Evolutionary conservation across 2,329 filamentous ascomycete species (phyloP), one percentile per base, ranked within the genome.

Genomic region (Hypoxylon sp.): DNA sequence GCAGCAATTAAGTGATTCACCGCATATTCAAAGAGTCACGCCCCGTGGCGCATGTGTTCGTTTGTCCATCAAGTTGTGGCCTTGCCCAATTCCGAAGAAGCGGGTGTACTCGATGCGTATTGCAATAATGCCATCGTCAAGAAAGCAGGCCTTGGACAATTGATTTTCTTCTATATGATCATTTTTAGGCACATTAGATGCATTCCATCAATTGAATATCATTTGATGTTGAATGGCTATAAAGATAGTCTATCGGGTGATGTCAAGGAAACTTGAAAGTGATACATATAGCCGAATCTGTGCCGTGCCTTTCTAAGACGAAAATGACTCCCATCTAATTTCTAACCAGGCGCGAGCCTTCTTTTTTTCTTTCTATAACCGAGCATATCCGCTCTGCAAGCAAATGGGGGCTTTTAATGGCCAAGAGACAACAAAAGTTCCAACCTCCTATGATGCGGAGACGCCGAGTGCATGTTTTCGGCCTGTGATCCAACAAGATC

Each of bases 321-420:
- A 63, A 59, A 63, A 22, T 29, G 37, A 54, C 46, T 53, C 42
- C 9, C 9, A 37, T 46, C 13, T 33, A 46, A 54, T 37, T 26
- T 44, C 19, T 10, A 22, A 26, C 39, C 44, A 17, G 59, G 69
- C 69, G 55, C 35, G 63, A 64, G 66, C 69, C 57, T 9, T 55
- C 33, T 22, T 22, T 22, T 22, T 22, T 22, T 22, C 1, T 22
- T 19, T 63, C 26, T 69, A 55, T 22, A 39, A 44, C 54, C 42
- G n/a, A 58, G 37, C 13, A 19, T n/a, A 22, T 35, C 42, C 50
- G 53, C 46, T 19, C 29, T 35, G 11, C 19, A 60, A 54, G 31
- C 35, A 50, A 46, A 29, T 59, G 35, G 10, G 44, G 33, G 5
- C 44, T 8, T 50, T 58, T 51, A 26, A 53, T 59, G 48, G 54